phyloP scores from a whole-genome alignment of 78 protist species.

The Cavenderia fasciculata region DNA sequence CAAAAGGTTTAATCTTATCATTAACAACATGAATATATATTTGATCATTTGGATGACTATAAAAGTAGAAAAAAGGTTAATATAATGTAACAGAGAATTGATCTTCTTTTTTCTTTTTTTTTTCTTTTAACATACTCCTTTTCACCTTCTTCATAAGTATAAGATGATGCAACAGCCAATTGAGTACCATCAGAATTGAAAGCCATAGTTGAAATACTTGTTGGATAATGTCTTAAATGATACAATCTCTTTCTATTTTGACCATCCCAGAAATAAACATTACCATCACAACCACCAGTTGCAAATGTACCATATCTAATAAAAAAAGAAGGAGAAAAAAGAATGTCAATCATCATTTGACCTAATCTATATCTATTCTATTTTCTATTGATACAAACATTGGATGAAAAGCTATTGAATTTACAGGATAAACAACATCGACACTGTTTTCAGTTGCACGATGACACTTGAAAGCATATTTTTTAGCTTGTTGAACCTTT shows the following conservation, averaged over 20 bases:
- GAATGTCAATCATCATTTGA: background rate
- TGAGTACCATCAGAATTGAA: slow-evolving; percentile 84
- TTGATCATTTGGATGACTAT: slow-evolving; percentile 82
- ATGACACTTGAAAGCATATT: slow-evolving; percentile 97
- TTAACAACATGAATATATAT: slow-evolving; percentile 81
- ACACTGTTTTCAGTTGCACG: slow-evolving; percentile 69
- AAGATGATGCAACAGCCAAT: slow-evolving; percentile 94
- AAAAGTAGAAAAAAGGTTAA: background rate
- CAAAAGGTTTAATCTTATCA: slow-evolving; percentile 83
- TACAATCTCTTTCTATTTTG: slow-evolving; percentile 82
- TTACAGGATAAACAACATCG: slow-evolving; percentile 93
- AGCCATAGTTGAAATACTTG: slow-evolving; percentile 84
- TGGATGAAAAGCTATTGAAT: slow-evolving; percentile 95
- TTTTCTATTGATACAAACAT: background rate
- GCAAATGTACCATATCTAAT: slow-evolving; percentile 93
- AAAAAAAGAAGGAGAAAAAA: background rate
- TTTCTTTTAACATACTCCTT: slow-evolving; percentile 83
- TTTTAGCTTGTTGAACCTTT: slow-evolving; percentile 56
- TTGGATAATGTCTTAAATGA: slow-evolving; percentile 70
- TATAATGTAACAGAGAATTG: background rate
- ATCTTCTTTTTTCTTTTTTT: background rate
- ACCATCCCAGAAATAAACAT: slow-evolving; percentile 94
- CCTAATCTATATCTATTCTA: background rate
- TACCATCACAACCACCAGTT: slow-evolving; percentile 97
- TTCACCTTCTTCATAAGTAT: slow-evolving; percentile 95